Evolutionary conservation across 768 basidiomycete genomes (phyloP), one percentile per base, ranked within the genome.

Genomic region (Candolleomyces eurysporus): DNA sequence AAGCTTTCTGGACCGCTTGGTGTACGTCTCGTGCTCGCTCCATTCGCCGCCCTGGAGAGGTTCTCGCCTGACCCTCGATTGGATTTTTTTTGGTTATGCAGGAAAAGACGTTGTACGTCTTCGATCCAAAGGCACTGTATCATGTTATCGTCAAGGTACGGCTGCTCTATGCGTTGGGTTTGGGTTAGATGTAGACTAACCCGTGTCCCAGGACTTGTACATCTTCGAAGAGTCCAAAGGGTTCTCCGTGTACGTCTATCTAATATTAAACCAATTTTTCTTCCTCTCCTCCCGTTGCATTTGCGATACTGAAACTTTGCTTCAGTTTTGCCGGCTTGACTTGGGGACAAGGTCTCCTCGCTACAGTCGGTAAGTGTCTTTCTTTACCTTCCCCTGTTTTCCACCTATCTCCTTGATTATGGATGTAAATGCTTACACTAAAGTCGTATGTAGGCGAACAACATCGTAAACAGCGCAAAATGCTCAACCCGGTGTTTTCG

Each of bases 401-500:
- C 10, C 30, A 13, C 32, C 51, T 6, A 1, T 30, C 43, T 52
- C 4, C 51, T 3, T 7, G 14, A 13, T 52, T 10, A 8, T 30
- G 16, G n/a, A n/a, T n/a, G n/a, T n/a, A n/a, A n/a, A n/a, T n/a
- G n/a, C n/a, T n/a, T n/a, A n/a, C n/a, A n/a, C n/a, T n/a, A n/a
- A n/a, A n/a, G n/a, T n/a, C 51, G 5, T 8, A 26, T 14, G 51
- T 21, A 80, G 80, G 80, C n/a, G 73, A 77, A 31, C 71, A 75
- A 17, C 80, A 81, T 63, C 68, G 71, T 22, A 75, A 71, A 30
- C 80, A 81, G 60, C 73, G 78, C 14, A 80, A 78, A 57, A 73
- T 80, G 69, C 66, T 82, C 22, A 80, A 76, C 48, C 80, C 81
- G 0, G 74, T 79, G 7, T 82, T 82, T 63, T 76, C 79, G 0